Base-by-base conservation (phyloP, 2,329 filamentous ascomycete species). In the Diaporthe capsici region DNA sequence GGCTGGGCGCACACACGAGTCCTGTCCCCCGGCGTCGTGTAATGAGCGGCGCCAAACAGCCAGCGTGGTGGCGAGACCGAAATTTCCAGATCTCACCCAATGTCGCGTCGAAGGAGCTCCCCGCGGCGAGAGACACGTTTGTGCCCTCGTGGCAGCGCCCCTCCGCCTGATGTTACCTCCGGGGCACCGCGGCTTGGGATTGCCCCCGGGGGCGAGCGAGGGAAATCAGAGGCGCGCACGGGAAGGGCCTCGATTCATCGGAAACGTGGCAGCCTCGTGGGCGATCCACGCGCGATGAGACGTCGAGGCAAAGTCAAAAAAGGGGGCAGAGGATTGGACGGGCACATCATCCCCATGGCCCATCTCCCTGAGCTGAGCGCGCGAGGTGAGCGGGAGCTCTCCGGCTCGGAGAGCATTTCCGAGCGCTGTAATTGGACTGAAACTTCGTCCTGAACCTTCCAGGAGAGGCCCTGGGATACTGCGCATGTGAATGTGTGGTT, bases 191-290 rank as follows among this genome's bases (percentile, higher is more conserved):
- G 47, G 31, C 47, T 53, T 53, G 47, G 65, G 65, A 68, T 39
- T 68, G 65, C 31, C 65, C 34, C 22, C 31, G 65, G 25, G 22
- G 22, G 47, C 65, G 47, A 68, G 22, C 63, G 47, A 51, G 63
- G 22, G 22, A 22, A 53, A 28, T 1, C 47, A 20, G 47, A 53
- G 47, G 31, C 63, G 63, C 47, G 65, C 65, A 53, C 31, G 31
- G 65, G 31, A 28, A 51, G 44, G 28, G 65, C 34, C 65, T 70
- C 49, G 47, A 70, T 70, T 70, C 49, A 70, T 70, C 65, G 65
- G 65, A 70, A 70, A 70, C 65, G 49, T 70, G 65, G 65, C 65
- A 55, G 22, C 65, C 65, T 70, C 65, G 65, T 70, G 65, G 65
- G 47, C 49, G 65, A 70, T 70, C 65, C 65, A 70, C 65, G 65